Percentiles rank a stretch among this genome's conserved stretches.
These are phyloP conservation scores for Obba rivulosa DNA, from an alignment of 768 basidiomycete genomes.

Conservation along the genomic window DNA sequence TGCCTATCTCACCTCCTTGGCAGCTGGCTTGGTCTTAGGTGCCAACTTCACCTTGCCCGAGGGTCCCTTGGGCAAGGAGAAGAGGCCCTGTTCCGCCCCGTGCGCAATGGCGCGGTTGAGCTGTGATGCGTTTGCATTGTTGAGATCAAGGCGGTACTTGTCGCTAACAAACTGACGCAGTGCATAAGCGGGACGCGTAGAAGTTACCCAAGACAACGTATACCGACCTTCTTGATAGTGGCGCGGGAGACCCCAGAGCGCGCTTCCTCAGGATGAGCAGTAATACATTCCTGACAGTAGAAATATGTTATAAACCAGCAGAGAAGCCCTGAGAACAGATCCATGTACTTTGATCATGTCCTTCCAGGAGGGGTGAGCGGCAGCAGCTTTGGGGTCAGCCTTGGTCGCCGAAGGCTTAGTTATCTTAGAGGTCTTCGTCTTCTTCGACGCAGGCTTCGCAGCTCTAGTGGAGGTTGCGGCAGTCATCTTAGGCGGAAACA, in stretches of 20 bases:
- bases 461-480: constrained; percentile 12
- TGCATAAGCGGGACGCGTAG: not conserved
- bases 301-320: not conserved
- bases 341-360: constrained; percentile 31
- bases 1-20: constrained; percentile 50
- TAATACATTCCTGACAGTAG: constrained; percentile 62
- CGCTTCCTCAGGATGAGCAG: constrained; percentile 54
- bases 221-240: constrained; percentile 57
- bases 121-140: constrained; percentile 36
- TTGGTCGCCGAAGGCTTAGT: constrained; percentile 13
- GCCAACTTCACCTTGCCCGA: constrained; percentile 76
- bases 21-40: constrained; percentile 41
- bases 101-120: constrained; percentile 50
- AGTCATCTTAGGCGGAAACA: constrained; percentile 5
- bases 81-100: constrained; percentile 46
- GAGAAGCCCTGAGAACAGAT: not conserved
- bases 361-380: constrained; percentile 31
- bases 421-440: constrained; percentile 7
- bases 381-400: constrained; percentile 11
- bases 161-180: constrained; percentile 45
- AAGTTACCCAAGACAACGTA: not conserved
- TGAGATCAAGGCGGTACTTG: constrained; percentile 44
- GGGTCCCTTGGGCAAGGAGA: constrained; percentile 57
- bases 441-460: constrained; percentile 3
- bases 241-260: constrained; percentile 71